Conservation (phyloP, 306 rosid genomes). For the Betula pendula region DNA sequence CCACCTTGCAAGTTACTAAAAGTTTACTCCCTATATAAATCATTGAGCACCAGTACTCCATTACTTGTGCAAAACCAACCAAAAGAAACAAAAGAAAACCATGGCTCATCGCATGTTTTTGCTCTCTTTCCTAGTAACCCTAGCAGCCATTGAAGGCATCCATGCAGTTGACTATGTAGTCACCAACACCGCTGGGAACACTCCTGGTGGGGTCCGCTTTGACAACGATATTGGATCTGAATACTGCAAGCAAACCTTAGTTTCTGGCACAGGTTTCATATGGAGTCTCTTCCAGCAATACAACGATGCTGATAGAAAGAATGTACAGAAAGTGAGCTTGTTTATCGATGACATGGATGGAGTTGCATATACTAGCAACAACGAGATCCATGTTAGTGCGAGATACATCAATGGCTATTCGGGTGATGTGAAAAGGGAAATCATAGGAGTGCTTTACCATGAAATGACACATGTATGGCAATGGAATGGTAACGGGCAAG, state of each 20-base stretch:
- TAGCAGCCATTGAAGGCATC: constrained; percentile 12
- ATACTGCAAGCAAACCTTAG: constrained; percentile 32
- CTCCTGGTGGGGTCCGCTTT: constrained; percentile 27
- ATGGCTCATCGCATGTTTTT: constrained; percentile 24
- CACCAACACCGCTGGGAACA: constrained; percentile 31
- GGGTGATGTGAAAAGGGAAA: constrained; percentile 32
- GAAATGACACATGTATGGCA: constrained; percentile 45
- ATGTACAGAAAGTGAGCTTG: constrained; percentile 25
- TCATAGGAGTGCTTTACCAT: constrained; percentile 40
- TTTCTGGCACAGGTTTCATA: constrained; percentile 34
- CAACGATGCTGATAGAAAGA: constrained; percentile 14
- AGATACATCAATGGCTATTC: constrained; percentile 9
- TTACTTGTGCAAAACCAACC: background rate
- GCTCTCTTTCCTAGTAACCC: constrained; percentile 24
- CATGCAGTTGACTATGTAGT: constrained; percentile 24
- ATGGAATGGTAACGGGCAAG: constrained; percentile 33
- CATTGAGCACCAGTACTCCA: background rate
- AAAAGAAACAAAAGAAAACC: constrained; percentile 6
- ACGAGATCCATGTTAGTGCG: constrained; percentile 32
- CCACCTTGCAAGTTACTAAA: background rate
- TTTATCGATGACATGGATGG: constrained; percentile 30
- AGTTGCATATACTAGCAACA: constrained; percentile 19
- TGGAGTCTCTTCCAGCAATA: constrained; percentile 27
- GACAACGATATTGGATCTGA: constrained; percentile 31
- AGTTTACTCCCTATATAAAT: background rate